Percentiles rank a stretch among this genome's conserved stretches.
Evolutionary conservation across 1,139 yeast species (phyloP).

Genomic region (Ogataea hybrid): DNA sequence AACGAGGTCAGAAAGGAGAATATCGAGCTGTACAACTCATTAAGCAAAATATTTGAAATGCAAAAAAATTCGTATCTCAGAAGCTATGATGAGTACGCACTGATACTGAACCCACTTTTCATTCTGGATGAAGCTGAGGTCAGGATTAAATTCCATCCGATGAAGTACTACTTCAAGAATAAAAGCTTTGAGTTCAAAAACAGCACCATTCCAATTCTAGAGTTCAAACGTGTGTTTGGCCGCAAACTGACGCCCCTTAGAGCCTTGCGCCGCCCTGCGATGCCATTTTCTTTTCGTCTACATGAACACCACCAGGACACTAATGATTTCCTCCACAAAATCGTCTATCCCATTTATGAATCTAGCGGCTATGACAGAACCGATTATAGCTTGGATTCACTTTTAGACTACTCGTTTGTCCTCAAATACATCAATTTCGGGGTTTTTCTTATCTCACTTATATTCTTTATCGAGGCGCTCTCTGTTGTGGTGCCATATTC

Average conservation of each 20-base stretch:
- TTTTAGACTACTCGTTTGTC: constrained; percentile 18
- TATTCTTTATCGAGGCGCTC: constrained; percentile 12
- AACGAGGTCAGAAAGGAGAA: constrained; percentile 14
- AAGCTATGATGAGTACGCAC: constrained; percentile 18
- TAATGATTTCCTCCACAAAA: constrained; percentile 16
- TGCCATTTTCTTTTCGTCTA: constrained; percentile 11
- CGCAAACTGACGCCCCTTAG: constrained; percentile 2
- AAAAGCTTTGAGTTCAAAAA: constrained; percentile 10
- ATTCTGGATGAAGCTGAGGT: constrained; percentile 14
- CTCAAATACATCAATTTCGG: constrained; percentile 20
- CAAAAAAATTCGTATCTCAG: constrained; percentile 17
- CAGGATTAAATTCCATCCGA: constrained; percentile 16
- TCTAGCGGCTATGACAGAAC: constrained; percentile 14
- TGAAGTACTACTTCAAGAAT: constrained; percentile 13
- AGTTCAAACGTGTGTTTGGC: constrained; percentile 16
- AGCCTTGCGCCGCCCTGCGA: constrained; percentile 10
- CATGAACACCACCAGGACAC: constrained; percentile 18
- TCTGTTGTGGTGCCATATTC: constrained; percentile 14
- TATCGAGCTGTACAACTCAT: constrained; percentile 20
- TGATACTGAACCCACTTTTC: constrained; percentile 18
- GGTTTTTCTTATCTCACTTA: constrained; percentile 12
- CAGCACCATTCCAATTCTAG: constrained; percentile 15
- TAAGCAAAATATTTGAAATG: constrained; percentile 23
- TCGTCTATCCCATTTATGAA: constrained; percentile 20
- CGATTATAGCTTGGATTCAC: constrained; percentile 15